Evolutionary conservation across 2,329 filamentous ascomycete genomes (phyloP), one percentile per base, ranked within the genome.

Genomic region (Diaporthe sp.): DNA sequence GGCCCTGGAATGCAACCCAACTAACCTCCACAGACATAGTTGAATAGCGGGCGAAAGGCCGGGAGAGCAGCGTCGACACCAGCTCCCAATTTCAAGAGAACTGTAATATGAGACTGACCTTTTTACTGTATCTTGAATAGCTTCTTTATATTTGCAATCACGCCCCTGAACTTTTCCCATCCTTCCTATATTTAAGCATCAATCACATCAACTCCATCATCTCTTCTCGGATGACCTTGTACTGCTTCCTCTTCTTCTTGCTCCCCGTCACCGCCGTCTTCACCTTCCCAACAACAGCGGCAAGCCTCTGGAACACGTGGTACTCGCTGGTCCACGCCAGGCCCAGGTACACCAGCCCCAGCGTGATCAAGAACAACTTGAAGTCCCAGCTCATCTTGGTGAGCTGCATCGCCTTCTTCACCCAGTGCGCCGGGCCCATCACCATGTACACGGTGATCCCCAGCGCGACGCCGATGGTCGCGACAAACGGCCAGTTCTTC

Each of bases 401-500:
- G 76, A 99, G 86, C 83, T 98, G 92, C 96, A 99, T 99, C 60
- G 95, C 83, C 28, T 90, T 86, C 75, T 86, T 88, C 17, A 98
- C 84, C 89, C 93, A 94, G 28, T 87, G 84, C 0, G 93, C 91
- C 0, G 96, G 95, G 37, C 90, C 88, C 77, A 96, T 88, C 39
- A 98, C 89, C 93, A 99, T 96, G 83, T 97, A 97, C 2, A 90
- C 84, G 0, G 93, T 93, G 51, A 97, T 86, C 0, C 90, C 82
- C 6, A 97, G 84, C 0, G 95, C 90, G 22, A 93, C 82, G 13
- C 91, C 83, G 76, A 98, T 93, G 0, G 95, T 97, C 9, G 90
- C 86, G 49, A 97, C 91, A 81, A 98, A 98, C 0, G 96, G 97
- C 82, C 94, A 91, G 82, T 99, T 99, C 76, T 93, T 90, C 25